Percentiles rank a stretch among this genome's conserved stretches.
Conservation (phyloP, 495 filamentous ascomycete species). For the Neurospora intermedia region DNA sequence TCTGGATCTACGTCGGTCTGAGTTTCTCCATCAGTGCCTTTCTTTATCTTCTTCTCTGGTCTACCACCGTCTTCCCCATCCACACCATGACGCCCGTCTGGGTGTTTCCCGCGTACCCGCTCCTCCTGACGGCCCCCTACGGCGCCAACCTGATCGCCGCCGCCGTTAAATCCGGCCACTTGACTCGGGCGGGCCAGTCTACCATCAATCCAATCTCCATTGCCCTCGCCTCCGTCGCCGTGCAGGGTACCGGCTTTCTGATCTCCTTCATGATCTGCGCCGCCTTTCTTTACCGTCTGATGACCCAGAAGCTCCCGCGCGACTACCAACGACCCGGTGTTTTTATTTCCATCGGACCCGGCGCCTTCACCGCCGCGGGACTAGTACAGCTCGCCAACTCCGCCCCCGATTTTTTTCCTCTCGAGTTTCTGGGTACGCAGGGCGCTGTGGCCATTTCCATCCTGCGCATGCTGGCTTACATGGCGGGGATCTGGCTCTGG, state of each 20-base stretch:
- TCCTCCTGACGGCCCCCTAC: slow-evolving; percentile 69
- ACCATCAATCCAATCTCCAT: slow-evolving; percentile 47
- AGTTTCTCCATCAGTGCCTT: slow-evolving; percentile 53
- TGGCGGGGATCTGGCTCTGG: slow-evolving; percentile 70
- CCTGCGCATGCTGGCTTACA: slow-evolving; percentile 29
- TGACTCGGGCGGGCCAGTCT: slow-evolving; percentile 11
- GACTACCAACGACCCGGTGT: slow-evolving; percentile 70
- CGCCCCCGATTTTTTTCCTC: slow-evolving; percentile 27
- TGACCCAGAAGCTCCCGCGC: slow-evolving; percentile 81
- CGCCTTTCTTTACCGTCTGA: slow-evolving; percentile 77
- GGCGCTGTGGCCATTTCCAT: slow-evolving; percentile 23
- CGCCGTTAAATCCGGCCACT: slow-evolving; percentile 18
- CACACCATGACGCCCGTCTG: slow-evolving; percentile 83
- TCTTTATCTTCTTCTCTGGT: slow-evolving; percentile 66
- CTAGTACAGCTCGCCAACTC: slow-evolving; percentile 39
- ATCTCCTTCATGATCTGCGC: slow-evolving; percentile 80
- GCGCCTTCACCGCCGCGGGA: slow-evolving; percentile 66
- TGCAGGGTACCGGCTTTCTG: slow-evolving; percentile 77
- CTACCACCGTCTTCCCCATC: slow-evolving; percentile 58
- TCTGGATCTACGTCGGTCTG: slow-evolving; percentile 62
- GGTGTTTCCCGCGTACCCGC: slow-evolving; percentile 85
- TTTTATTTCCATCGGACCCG: slow-evolving; percentile 73
- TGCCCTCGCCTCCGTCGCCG: slow-evolving; percentile 57
- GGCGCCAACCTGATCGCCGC: slow-evolving; percentile 54
- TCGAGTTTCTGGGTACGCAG: slow-evolving; percentile 25